Evolutionary conservation across 352 stramenopile genomes (phyloP).

Genomic region (Pythium periplocum): DNA sequence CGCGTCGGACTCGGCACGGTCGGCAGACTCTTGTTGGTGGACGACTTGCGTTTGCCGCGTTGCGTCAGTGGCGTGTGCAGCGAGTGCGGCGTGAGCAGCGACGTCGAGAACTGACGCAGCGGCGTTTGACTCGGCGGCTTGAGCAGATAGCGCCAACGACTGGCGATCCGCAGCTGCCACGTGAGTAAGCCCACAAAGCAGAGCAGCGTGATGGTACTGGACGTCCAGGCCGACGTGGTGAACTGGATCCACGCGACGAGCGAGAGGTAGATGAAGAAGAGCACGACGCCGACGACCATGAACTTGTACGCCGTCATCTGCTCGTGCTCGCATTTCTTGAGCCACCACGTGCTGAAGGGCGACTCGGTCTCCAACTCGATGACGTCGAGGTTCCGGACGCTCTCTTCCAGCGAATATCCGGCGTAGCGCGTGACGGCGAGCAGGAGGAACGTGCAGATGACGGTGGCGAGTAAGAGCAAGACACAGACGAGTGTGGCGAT

Average conservation of each 20-base stretch:
- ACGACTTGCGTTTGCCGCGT: conserved; percentile 2
- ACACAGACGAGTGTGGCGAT: conserved; percentile 48
- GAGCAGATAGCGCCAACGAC: conserved; percentile 72
- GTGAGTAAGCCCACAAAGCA: conserved; percentile 39
- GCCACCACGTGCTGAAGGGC: conserved; percentile 66
- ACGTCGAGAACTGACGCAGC: conserved; percentile 4
- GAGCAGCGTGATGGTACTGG: conserved; percentile 39
- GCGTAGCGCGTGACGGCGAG: conserved; percentile 66
- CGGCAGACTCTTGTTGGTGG: not conserved
- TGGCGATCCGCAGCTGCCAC: conserved; percentile 70
- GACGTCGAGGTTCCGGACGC: conserved; percentile 40
- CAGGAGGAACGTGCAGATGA: conserved; percentile 67
- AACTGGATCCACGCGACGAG: conserved; percentile 71
- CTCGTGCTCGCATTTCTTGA: conserved; percentile 58
- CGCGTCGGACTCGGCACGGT: conserved; percentile 6
- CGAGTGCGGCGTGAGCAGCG: conserved; percentile 2
- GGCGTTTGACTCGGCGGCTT: conserved; percentile 25
- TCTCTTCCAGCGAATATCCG: conserved; percentile 42
- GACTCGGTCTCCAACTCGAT: conserved; percentile 42
- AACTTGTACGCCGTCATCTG: conserved; percentile 71
- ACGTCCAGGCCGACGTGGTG: conserved; percentile 31
- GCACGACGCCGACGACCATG: conserved; percentile 51
- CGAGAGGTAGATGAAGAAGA: conserved; percentile 71
- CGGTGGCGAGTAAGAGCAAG: conserved; percentile 44
- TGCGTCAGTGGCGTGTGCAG: not conserved